These are phyloP conservation scores for Gossypium gossypioides DNA, from an alignment of 441 rosid species.

Conservation along the genomic window DNA sequence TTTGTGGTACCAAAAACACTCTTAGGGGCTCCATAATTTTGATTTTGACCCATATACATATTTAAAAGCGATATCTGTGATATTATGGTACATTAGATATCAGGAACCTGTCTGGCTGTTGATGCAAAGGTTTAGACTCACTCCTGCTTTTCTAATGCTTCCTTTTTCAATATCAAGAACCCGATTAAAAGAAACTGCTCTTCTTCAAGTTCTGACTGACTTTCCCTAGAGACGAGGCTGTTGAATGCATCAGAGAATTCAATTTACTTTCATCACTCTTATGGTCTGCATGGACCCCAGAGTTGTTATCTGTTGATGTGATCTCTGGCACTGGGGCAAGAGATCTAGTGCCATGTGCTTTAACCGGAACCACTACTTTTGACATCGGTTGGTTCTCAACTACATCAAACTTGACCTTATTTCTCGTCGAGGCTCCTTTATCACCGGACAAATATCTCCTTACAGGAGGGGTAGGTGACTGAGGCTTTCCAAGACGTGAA, in stretches of 20 bases:
- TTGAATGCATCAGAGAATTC: constrained; percentile 33
- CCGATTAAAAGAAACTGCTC: constrained; percentile 49
- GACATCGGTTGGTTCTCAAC: constrained; percentile 43
- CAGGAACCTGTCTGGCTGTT: constrained; percentile 37
- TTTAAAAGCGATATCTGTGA: constrained; percentile 26
- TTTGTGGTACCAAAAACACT: constrained; percentile 59
- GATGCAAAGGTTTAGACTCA: constrained; percentile 39
- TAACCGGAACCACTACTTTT: constrained; percentile 62
- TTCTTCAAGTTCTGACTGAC: constrained; percentile 54
- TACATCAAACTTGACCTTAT: constrained; percentile 44
- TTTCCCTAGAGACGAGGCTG: constrained; percentile 38
- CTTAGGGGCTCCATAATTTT: constrained; percentile 14
- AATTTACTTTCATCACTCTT: constrained; percentile 28
- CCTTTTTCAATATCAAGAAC: constrained; percentile 62
- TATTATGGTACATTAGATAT: constrained; percentile 35
- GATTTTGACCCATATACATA: constrained; percentile 16
- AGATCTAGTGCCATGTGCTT: constrained; percentile 53
- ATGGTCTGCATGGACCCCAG: constrained; percentile 19
- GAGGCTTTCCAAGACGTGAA: constrained; percentile 31
- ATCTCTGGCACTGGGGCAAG: constrained; percentile 30
- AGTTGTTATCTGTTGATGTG: constrained; percentile 39
- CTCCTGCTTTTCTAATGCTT: constrained; percentile 52
- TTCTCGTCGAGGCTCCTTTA: constrained; percentile 49
- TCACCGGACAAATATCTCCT: constrained; percentile 67
- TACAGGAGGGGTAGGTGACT: constrained; percentile 61